Conservation (phyloP, 768 basidiomycete species). For the Agaricus blazei region DNA sequence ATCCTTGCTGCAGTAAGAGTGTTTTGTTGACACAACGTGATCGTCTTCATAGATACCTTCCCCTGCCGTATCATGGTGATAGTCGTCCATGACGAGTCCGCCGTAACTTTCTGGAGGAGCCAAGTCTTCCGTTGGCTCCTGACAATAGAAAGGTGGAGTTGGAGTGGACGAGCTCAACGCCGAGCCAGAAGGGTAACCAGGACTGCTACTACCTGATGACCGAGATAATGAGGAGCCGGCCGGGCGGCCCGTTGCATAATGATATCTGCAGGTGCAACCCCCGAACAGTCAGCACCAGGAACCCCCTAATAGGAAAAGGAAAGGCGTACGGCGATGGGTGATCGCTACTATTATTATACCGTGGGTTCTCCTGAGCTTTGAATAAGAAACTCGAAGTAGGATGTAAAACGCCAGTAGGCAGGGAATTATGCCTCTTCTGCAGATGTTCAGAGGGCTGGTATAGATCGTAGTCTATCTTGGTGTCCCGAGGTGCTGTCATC, state of each 20-base stretch:
- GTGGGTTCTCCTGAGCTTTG: neutral
- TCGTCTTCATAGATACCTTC: neutral
- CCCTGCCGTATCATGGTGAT: neutral
- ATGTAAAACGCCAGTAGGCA: neutral
- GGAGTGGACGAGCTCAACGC: neutral
- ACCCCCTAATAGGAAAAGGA: neutral
- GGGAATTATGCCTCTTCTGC: neutral
- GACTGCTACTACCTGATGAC: neutral
- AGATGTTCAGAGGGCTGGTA: neutral
- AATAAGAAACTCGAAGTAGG: neutral
- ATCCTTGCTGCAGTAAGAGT: neutral
- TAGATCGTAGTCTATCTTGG: neutral
- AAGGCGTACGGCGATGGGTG: neutral
- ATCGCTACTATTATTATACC: neutral
- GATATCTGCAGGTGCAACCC: neutral
- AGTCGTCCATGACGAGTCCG: neutral
- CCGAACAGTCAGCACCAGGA: neutral
- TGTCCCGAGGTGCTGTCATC: neutral
- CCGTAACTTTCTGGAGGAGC: neutral
- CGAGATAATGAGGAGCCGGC: neutral
- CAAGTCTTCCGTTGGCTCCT: neutral
- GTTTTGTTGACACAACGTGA: neutral
- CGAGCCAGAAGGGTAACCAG: neutral
- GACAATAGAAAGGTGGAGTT: conserved; percentile 1
- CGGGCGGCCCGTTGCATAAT: neutral